Evolutionary conservation across 257 asterid species (phyloP).

Genomic region (Solanum bulbocastanum): DNA sequence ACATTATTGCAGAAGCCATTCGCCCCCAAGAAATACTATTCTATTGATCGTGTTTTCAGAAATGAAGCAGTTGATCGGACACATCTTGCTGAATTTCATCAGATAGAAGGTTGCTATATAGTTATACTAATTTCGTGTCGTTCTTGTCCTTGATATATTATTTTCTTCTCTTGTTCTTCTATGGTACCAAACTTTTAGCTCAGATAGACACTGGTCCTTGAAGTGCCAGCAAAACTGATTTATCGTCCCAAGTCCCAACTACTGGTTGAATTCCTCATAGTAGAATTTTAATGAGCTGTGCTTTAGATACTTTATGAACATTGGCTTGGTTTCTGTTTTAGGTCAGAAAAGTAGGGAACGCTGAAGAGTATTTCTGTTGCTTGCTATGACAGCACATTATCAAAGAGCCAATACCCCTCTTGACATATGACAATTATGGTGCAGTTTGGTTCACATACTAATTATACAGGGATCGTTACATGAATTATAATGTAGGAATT

Average conservation of each 20-base stretch:
- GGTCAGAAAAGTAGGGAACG: background rate
- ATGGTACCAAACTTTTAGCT: background rate
- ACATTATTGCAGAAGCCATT: slow-evolving; percentile 54
- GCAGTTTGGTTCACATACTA: background rate
- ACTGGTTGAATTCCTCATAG: background rate
- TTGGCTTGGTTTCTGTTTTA: background rate
- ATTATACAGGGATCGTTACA: background rate
- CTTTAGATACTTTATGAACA: background rate
- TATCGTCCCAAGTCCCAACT: background rate
- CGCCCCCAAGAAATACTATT: slow-evolving; percentile 75
- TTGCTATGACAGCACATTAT: background rate
- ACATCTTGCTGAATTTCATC: slow-evolving; percentile 99
- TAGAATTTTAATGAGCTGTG: background rate
- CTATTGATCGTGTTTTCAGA: slow-evolving; percentile 95
- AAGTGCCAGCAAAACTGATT: background rate
- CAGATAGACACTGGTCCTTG: background rate
- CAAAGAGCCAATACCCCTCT: background rate
- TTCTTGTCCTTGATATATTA: background rate
- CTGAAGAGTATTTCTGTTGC: background rate
- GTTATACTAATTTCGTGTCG: background rate
- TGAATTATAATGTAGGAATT: background rate
- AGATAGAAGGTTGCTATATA: slow-evolving; percentile 67
- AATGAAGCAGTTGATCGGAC: slow-evolving; percentile 98
- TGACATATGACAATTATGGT: background rate
- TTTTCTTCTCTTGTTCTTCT: background rate